Base-by-base conservation (phyloP, 306 rosid species). In the Fagus sylvatica region DNA sequence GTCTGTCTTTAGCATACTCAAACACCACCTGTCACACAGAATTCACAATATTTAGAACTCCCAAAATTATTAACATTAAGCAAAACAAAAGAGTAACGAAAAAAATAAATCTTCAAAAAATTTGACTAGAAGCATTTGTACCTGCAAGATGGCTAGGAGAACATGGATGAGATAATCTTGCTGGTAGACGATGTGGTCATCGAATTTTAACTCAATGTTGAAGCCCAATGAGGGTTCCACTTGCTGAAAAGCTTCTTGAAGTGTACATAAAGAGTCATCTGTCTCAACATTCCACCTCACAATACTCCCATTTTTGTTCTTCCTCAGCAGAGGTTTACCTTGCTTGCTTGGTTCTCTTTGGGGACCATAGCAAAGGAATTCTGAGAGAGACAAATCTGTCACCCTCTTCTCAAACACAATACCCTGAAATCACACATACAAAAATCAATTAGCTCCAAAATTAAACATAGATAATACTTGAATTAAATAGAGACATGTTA, bases 181-280 rank as follows among this genome's bases (percentile, higher is more conserved):
- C 22, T 83, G 54, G 66, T 88, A 88, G 40, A 88, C 87, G 49
- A 88, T 74, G 76, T 46, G 53, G 36, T 88, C 91, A 12, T 88
- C 91, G 42, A 88, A 88, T 65, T 88, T 88, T 22, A 88, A 54
- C 79, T 88, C 91, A 19, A 88, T 74, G 56, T 88, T 88, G 83
- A 88, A 88, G 19, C 91, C 91, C 66, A 85, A 3, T 17, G 91
- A 78, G 22, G 89, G 85, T 13, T 79, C 73, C 7, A 88, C 91
- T 7, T 64, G 79, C 59, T 80, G 82, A 17, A 88, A 85, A n/a
- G 84, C 87, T 56, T 88, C 84, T 59, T 72, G 84, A 68, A 88
- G 83, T 10, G 91, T 88, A 53, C 91, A 88, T 46, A 85, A 83
- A 3, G 72, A 67, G 76, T 88, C 91, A 53, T 88, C 91, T 1